Base-by-base conservation (phyloP, 2,329 filamentous ascomycete genomes). In the Immersiporthe knoxdaviesiana region DNA sequence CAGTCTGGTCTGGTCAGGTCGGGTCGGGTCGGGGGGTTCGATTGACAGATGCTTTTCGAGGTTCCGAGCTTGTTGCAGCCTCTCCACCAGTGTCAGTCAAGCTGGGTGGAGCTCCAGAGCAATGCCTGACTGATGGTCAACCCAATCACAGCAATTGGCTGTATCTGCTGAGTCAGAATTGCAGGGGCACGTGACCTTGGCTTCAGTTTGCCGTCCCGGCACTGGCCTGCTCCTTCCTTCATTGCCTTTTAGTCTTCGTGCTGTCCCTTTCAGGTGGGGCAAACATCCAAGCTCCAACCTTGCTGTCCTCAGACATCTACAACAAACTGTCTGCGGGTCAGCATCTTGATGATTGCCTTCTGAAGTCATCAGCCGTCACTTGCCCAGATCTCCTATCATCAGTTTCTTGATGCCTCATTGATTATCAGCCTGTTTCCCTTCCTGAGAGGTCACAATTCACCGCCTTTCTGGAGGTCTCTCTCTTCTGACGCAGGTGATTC, bases 51-150 rank as follows among this genome's bases (percentile, higher is more conserved):
- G 64, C 62, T 60, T 60, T 41, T 59, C 58, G 70, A 59, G 59
- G 56, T 61, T 64, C 63, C 65, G 35, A 65, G 68, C 63, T 69
- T 52, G 47, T 54, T 32, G 60, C 60, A 56, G 63, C 59, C 66
- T 52, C 59, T n/a, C n/a, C n/a, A n/a, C n/a, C n/a, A n/a, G n/a
- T 54, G 47, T 58, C 37, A n/a, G 52, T n/a, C 37, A 41, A n/a
- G 27, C 62, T 21, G n/a, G 63, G 69, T 66, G 67, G 69, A 71
- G 59, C 69, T 70, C 56, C 27, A 18, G n/a, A 32, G 37, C 39
- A 32, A 12, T 8, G 7, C 39, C 5, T 11, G 5, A 18, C 35
- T n/a, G 21, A 61, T 54, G 35, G 37, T 50, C 41, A 68, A 68
- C 65, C 41, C 44, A 58, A 59, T 58, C 56, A 27, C 30, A 16